Conservation (phyloP, 257 asterid genomes). For the Sherardia arvensis region DNA sequence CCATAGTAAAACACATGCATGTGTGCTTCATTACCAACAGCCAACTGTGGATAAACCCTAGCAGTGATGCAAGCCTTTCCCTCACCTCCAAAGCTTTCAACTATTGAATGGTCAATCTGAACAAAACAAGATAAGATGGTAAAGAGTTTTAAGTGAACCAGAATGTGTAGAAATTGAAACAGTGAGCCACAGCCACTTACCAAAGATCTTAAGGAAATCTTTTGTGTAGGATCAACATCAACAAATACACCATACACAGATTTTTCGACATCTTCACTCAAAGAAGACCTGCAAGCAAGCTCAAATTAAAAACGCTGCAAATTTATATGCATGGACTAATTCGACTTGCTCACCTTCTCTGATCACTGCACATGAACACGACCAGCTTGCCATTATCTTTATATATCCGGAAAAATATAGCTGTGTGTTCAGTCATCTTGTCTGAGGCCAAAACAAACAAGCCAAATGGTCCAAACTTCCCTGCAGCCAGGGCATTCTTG, state of each 20-base stretch:
- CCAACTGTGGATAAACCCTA: slow-evolving; percentile 24
- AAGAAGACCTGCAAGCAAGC: slow-evolving; percentile 18
- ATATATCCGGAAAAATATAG: slow-evolving; percentile 21
- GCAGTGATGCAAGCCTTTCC: slow-evolving; percentile 31
- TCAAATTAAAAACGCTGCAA: background rate
- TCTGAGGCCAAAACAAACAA: slow-evolving; percentile 24
- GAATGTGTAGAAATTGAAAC: background rate
- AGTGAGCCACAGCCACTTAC: slow-evolving; percentile 15
- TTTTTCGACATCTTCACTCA: slow-evolving; percentile 13
- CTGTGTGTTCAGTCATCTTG: slow-evolving; percentile 23
- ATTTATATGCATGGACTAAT: background rate
- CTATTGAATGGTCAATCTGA: slow-evolving; percentile 29
- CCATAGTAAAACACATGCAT: slow-evolving; percentile 27
- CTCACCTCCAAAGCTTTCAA: slow-evolving; percentile 30
- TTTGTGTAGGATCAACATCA: slow-evolving; percentile 19
- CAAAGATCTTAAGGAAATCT: slow-evolving; percentile 23
- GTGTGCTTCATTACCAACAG: slow-evolving; percentile 9
- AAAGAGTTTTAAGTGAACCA: too few species aligned
- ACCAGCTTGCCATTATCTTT: slow-evolving; percentile 8
- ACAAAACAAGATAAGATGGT: too few species aligned
- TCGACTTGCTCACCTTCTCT: slow-evolving; percentile 17
- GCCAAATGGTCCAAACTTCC: slow-evolving; percentile 31
- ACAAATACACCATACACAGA: slow-evolving; percentile 21
- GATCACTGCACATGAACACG: slow-evolving; percentile 33
- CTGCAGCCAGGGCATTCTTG: slow-evolving; percentile 15